Percentiles rank a stretch among this genome's conserved stretches.
phyloP scores from a whole-genome alignment of 2,329 filamentous ascomycete species.

The Fusarium nurragi region DNA sequence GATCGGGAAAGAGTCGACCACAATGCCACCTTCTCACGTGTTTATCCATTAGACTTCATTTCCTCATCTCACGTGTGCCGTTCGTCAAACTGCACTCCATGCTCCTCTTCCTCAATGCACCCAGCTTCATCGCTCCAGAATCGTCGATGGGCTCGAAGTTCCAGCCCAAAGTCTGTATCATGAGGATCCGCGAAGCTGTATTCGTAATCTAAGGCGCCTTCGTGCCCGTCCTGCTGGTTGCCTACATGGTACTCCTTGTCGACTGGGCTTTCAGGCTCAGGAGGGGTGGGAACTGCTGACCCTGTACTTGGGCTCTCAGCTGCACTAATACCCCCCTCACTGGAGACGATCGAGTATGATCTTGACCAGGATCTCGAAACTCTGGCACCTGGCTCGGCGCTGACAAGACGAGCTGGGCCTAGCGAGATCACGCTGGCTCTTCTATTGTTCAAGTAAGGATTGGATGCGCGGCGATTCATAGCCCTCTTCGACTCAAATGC shows the following conservation, averaged over 20 bases:
- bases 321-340: constrained; percentile 51
- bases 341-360: constrained; percentile 49
- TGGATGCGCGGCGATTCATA: constrained; percentile 36
- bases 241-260: constrained; percentile 42
- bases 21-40: constrained; percentile 9
- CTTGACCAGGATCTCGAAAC: constrained; percentile 39
- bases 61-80: constrained; percentile 37
- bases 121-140: constrained; percentile 49
- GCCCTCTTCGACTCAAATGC: constrained; percentile 45
- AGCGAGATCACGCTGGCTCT: constrained; percentile 40
- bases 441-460: constrained; percentile 32
- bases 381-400: constrained; percentile 29
- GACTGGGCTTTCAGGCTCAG: constrained; percentile 49
- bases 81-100: constrained; percentile 38
- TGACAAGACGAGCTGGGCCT: constrained; percentile 35
- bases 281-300: constrained; percentile 51
- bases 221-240: constrained; percentile 34
- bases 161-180: constrained; percentile 48
- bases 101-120: constrained; percentile 52
- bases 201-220: constrained; percentile 43
- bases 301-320: constrained; percentile 50
- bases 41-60: constrained; percentile 22
- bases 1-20: constrained; percentile 15
- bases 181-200: constrained; percentile 46
- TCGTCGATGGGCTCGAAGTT: constrained; percentile 50